Evolutionary conservation across 495 filamentous ascomycete species (phyloP).

Genomic region (Xylaria intraflava): DNA sequence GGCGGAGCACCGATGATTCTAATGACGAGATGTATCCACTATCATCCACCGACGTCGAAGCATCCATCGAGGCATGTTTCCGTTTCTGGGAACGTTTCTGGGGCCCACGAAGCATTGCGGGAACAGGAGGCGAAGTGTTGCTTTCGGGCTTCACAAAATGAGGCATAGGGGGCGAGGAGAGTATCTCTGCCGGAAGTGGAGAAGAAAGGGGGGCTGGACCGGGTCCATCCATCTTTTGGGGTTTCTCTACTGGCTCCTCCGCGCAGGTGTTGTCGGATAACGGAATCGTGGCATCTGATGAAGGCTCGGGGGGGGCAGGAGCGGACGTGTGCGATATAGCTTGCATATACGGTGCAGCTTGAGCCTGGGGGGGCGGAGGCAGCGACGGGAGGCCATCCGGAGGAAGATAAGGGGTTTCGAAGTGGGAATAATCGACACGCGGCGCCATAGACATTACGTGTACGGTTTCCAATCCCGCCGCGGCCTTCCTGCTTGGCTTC

Average conservation of each 20-base stretch:
- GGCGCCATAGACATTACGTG: slow-evolving; percentile 38
- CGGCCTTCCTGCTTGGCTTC: slow-evolving; percentile 54
- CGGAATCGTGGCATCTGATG: slow-evolving; percentile 92
- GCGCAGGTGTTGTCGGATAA: slow-evolving; percentile 66
- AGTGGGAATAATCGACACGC: slow-evolving; percentile 34
- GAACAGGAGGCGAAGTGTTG: slow-evolving; percentile 68
- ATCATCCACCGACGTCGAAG: slow-evolving; percentile 70
- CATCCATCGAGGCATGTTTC: slow-evolving; percentile 71
- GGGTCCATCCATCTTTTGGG: slow-evolving; percentile 44
- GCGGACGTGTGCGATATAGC: slow-evolving; percentile 20
- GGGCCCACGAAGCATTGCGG: slow-evolving; percentile 49
- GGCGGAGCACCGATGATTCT: slow-evolving; percentile 85
- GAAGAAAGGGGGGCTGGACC: slow-evolving; percentile 52
- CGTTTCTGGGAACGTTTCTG: slow-evolving; percentile 59
- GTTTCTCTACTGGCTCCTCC: slow-evolving; percentile 55
- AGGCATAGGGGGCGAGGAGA: slow-evolving; percentile 84
- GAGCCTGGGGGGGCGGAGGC: slow-evolving; percentile 27
- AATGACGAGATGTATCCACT: slow-evolving; percentile 96
- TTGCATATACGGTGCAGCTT: slow-evolving; percentile 9
- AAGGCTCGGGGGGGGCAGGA: slow-evolving; percentile 51
- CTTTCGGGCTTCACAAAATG: slow-evolving; percentile 55
- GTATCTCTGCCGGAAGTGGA: slow-evolving; percentile 48
- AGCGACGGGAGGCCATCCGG: slow-evolving; percentile 31
- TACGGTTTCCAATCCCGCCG: slow-evolving; percentile 37
- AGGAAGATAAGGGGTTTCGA: slow-evolving; percentile 18